Evolutionary conservation across 2,329 filamentous ascomycete species (phyloP), one percentile per base, ranked within the genome.

Genomic region (Cladosporium cucumerinum): DNA sequence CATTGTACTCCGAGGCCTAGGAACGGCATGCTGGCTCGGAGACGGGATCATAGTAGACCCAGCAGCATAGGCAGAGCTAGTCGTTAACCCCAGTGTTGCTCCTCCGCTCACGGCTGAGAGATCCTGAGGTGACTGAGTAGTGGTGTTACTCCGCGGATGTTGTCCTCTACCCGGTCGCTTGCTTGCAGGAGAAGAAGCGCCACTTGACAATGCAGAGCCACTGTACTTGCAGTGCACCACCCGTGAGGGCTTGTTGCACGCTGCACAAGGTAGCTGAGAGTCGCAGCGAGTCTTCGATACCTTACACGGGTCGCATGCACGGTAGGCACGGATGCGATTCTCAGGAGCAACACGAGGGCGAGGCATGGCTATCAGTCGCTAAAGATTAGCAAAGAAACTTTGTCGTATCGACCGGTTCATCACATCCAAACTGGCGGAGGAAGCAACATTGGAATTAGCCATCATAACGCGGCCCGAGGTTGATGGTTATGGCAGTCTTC

Each of bases 241-340:
- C 51, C 51, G 51, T 21, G 51, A 54, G 3, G 51, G 51, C 26
- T 54, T 54, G 28, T 54, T 54, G 51, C 51, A 54, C 18, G 51
- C 51, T 5, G 51, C 51, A 14, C 51, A 54, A 30, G 51, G 51
- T 14, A 54, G 51, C 51, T 54, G 25, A 30, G 51, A 54, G 16
- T 54, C 51, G 51, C 51, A 54, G 28, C 51, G 51, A 54, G 51
- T 54, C 51, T 54, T 54, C 26, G 51, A 54, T 18, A 30, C 51
- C 51, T 54, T 54, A 30, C 51, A 54, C 25, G 51, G 51, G 26
- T 54, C 51, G 30, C 51, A 54, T 32, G 51, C 51, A n/a, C 51
- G 51, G 7, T 54, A 54, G 25, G 51, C 51, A 54, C 51, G 51
- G 26, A 54, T 54, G 26, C 51, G 51, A 14, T 54, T 32, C 28